Evolutionary conservation across 2,329 filamentous ascomycete species (phyloP).

Genomic region (Colletotrichum sp.): DNA sequence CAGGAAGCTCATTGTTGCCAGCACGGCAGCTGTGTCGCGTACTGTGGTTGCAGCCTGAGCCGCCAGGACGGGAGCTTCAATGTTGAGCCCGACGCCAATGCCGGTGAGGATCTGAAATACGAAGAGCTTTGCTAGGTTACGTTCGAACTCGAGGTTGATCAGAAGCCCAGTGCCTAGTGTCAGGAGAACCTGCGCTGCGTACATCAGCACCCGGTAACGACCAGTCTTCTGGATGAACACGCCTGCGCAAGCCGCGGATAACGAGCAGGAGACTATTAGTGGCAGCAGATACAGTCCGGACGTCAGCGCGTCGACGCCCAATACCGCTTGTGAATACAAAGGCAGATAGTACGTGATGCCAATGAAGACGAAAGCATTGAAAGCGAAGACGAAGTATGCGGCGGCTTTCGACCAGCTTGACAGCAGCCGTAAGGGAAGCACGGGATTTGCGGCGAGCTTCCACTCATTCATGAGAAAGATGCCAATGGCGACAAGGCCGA

Average conservation of each 20-base stretch:
- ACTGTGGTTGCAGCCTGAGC: conserved; percentile 60
- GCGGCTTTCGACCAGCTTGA: conserved; percentile 61
- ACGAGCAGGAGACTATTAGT: conserved; percentile 27
- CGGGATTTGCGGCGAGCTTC: conserved; percentile 29
- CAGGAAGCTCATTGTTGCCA: conserved; percentile 69
- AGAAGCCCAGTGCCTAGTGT: conserved; percentile 69
- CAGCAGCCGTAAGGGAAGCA: conserved; percentile 45
- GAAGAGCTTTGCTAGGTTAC: conserved; percentile 61
- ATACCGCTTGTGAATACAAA: conserved; percentile 51
- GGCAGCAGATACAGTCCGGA: conserved; percentile 39
- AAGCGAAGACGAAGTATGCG: conserved; percentile 66
- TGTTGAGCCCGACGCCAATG: conserved; percentile 70
- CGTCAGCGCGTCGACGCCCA: conserved; percentile 31
- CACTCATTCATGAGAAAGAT: conserved; percentile 40
- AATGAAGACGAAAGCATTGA: conserved; percentile 76
- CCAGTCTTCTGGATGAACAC: conserved; percentile 65
- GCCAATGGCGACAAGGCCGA: conserved; percentile 40
- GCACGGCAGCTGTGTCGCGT: conserved; percentile 71
- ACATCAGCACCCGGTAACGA: conserved; percentile 66
- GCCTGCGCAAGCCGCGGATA: conserved; percentile 24
- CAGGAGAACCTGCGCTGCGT: conserved; percentile 61
- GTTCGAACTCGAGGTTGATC: conserved; percentile 64
- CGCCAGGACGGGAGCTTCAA: conserved; percentile 72
- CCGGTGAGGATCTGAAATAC: conserved; percentile 68
- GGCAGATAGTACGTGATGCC: conserved; percentile 56